Evolutionary conservation across 805 yeast genomes (phyloP), one percentile per base, ranked within the genome.

Genomic region (Yarrowia porcina): DNA sequence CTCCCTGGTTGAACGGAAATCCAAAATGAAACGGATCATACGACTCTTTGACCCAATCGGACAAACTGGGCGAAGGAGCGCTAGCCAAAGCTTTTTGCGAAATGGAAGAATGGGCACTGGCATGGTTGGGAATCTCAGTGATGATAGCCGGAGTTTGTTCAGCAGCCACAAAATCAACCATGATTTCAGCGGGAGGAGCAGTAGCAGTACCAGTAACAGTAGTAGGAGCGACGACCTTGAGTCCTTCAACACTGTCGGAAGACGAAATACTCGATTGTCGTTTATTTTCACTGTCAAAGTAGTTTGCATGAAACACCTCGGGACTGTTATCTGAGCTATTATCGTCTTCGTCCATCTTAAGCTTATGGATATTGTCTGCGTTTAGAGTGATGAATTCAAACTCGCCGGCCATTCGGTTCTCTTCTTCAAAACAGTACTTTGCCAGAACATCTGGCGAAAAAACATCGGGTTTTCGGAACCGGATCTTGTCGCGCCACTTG

Each of bases 401-500:
- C 44, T 52, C 59, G 15, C 44, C 44, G 2, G 2, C 2, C 10
- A 18, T 6, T 1, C 44, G 17, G 44, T 36, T 52, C 2, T 35
- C 44, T 9, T 52, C 44, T 2, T 52, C 59, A 25, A 52, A 52
- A 11, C 59, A 35, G 59, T 52, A 52, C 33, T 52, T 35, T 21
- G 59, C 47, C 15, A 56, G 38, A 2, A 56, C 49, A 9, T 56
- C 38, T 5, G 61, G 61, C 30, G 49, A 30, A 28, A 56, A 39
- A 4, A 56, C 38, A 21, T 39, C 47, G 23, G 61, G 61, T 20
- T 56, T 56, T 2, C 61, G 39, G 32, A 56, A 56, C 49, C 61
- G 61, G 17, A 56, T 56, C 49, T 56, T 56, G 28, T 56, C 61
- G 2, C 61, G 61, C 61, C 61, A 56, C 30, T 56, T 56, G 39